Base-by-base conservation (phyloP, 2,329 filamentous ascomycete genomes). In the Colletotrichum cereale region DNA sequence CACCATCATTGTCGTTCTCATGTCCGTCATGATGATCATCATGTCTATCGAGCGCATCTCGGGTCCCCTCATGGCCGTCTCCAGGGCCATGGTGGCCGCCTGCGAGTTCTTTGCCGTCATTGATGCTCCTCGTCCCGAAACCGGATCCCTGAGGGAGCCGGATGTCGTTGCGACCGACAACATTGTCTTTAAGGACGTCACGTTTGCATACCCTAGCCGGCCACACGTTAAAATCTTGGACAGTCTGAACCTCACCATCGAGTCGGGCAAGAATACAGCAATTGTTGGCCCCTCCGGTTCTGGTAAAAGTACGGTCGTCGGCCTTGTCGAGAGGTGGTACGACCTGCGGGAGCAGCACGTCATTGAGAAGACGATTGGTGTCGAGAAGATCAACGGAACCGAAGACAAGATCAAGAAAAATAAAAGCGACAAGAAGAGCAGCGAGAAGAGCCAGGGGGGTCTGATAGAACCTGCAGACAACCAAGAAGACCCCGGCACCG, bases 251-350 rank as follows among this genome's bases (percentile, higher is more conserved):
- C 80, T 93, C 10, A 82, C 79, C 0, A 88, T 93, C 67, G 84
- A 88, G 71, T 84, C 88, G 6, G 90, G 91, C 24, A 92, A 92
- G 76, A 87, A 91, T 2, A 93, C 91, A 0, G 92, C 92, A 2
- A 91, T 95, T 24, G 92, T 95, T 26, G 92, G 92, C 0, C 88
- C 91, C 0, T 93, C 90, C 2, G 92, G 92, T 0, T 90, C 88
- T 5, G 92, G 92, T 0, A 95, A 95, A 79, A 92, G 90, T 60
- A 95, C 92, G 0, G 89, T 94, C 36, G 88, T 94, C 0, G 91
- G 90, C 0, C 81, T 95, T 2, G 82, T 94, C 3, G 90, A 94
- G 77, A 84, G 91, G 42, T 94, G 91, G 91, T 94, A 94, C 77
- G 88, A 89, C 2, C 82, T 92, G 0, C 82, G 86, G 42, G 83